Evolutionary conservation across 345 rosid species (phyloP), one percentile per base, ranked within the genome.

Genomic region (Rhizophora mangle): DNA sequence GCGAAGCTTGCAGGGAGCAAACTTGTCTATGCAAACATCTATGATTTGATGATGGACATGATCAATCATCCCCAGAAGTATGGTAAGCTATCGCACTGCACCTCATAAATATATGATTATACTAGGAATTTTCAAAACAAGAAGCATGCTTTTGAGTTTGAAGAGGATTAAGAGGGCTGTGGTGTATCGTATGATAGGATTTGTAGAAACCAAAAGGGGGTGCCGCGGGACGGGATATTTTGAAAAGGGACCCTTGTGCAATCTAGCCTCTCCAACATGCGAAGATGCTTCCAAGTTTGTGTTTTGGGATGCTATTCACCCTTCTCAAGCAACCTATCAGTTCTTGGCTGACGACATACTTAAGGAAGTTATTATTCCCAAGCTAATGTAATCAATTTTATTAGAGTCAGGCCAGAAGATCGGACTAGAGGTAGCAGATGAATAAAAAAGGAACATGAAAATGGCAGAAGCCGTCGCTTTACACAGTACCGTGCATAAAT

Each of bases 211-310:
- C 24, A 56, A 10, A 15, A 3, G 10, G 29, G 60, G 60, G 18
- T 22, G 60, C 60, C 22, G 60, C 16, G 60, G 60, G 60, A 56
- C 60, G 3, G 60, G 60, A 56, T 27, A 21, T 10, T 22, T 56
- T 9, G 60, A 56, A 56, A 22, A 22, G 16, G 60, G 60, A 56
- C 60, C 60, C 29, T 56, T 56, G 6, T 56, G 60, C 60, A 56
- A 56, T 27, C 18, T 21, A 9, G 24, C 29, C 60, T 8, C 30
- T 21, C 24, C 29, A 27, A 21, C 29, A 22, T 56, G 30, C 3
- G 60, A 22, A 1, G 29, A 56, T 56, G 60, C 24, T 56, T 22
- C 30, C n/a, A 27, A 56, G 5, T 56, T 24, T 13, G 4, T 56
- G 60, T 56, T 56, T 27, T 56, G 60, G 30, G 60, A 56, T 15